These are phyloP conservation scores for Hibiscus syriacus DNA, from an alignment of 345 rosid genomes.

Conservation along the genomic window DNA sequence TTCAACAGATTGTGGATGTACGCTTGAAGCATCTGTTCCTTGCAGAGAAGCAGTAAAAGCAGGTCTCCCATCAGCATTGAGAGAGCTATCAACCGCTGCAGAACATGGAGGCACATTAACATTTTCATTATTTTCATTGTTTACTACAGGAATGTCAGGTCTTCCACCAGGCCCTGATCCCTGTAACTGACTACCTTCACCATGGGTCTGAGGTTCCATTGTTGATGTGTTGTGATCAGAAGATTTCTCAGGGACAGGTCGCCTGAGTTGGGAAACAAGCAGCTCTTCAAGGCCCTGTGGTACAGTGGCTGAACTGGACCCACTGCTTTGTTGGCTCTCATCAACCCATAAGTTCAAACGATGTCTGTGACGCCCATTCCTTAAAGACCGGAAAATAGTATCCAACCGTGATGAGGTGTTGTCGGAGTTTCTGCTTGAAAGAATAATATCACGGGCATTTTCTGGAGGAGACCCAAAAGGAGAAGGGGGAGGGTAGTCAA, in stretches of 20 bases:
- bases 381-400: conserved; percentile 75
- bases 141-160: conserved; percentile 43
- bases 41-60: conserved; percentile 36
- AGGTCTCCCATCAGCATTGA: conserved; percentile 37
- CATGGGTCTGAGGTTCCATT: conserved; percentile 42
- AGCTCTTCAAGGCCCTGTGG: conserved; percentile 92
- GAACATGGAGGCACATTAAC: conserved; percentile 35
- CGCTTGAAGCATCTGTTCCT: conserved; percentile 26
- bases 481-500: background rate
- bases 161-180: conserved; percentile 37
- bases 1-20: conserved; percentile 57
- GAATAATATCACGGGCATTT: conserved; percentile 36
- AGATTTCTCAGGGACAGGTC: conserved; percentile 55
- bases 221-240: conserved; percentile 42
- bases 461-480: no score
- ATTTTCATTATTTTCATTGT: conserved; percentile 36
- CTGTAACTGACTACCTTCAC: conserved; percentile 32
- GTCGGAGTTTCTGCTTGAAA: conserved; percentile 48
- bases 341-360: conserved; percentile 90
- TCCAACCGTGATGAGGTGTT: conserved; percentile 52
- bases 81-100: conserved; percentile 35
- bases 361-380: conserved; percentile 81
- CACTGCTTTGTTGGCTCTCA: conserved; percentile 70
- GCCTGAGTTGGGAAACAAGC: conserved; percentile 81
- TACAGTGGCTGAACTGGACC: conserved; percentile 59